These are phyloP conservation scores for Erythrobasidium hasegawianum DNA, from an alignment of 1,284 basidiomycete genomes.

Conservation along the genomic window DNA sequence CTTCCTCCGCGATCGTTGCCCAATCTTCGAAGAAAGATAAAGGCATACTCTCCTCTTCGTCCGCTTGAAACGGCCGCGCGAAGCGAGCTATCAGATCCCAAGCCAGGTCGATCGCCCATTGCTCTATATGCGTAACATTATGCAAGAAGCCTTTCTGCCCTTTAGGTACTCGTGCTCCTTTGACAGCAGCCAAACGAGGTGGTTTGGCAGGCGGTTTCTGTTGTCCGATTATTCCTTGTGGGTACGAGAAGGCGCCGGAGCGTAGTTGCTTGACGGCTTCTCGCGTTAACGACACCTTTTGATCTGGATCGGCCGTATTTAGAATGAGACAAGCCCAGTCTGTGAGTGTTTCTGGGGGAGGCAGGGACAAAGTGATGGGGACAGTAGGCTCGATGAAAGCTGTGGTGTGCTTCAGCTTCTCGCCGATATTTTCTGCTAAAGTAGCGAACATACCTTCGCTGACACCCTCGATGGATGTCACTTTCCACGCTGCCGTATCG, in stretches of 20 bases:
- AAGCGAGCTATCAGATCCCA: slow-evolving; percentile 44
- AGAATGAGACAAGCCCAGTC: slow-evolving; percentile 51
- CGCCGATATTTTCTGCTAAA: background rate
- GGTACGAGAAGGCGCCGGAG: slow-evolving; percentile 57
- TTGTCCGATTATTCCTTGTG: slow-evolving; percentile 58
- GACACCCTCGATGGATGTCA: slow-evolving; percentile 72
- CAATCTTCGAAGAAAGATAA: slow-evolving; percentile 49
- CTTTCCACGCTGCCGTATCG: slow-evolving; percentile 58
- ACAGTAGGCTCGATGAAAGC: slow-evolving; percentile 69
- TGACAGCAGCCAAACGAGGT: slow-evolving; percentile 57
- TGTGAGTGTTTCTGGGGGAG: slow-evolving; percentile 47
- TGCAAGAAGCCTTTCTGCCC: slow-evolving; percentile 61
- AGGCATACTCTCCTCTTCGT: slow-evolving; percentile 40
- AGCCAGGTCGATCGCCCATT: slow-evolving; percentile 64
- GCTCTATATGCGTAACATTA: slow-evolving; percentile 83
- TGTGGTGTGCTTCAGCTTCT: too few species aligned
- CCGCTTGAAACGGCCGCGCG: slow-evolving; percentile 29
- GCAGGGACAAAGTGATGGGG: slow-evolving; percentile 37
- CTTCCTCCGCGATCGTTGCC: slow-evolving; percentile 65
- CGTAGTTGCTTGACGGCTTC: slow-evolving; percentile 62
- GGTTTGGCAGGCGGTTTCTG: slow-evolving; percentile 67
- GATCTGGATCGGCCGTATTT: slow-evolving; percentile 48
- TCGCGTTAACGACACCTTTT: slow-evolving; percentile 50
- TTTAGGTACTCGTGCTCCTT: slow-evolving; percentile 63
- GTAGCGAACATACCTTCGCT: slow-evolving; percentile 63